Conservation (phyloP, 331 rosid species). For the Saraca asoca region DNA sequence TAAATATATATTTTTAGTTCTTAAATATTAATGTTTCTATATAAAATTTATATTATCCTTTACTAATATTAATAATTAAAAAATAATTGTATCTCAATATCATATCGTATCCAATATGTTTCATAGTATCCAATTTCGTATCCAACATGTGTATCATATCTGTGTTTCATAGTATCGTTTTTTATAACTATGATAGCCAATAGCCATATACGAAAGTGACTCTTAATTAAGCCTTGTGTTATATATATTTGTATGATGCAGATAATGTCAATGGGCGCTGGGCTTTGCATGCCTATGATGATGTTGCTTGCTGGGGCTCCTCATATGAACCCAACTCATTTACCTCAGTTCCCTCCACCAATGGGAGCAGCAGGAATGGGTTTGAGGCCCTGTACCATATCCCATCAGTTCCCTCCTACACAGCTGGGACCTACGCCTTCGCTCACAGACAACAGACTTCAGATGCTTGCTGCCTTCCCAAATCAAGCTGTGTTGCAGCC, state of each 20-base stretch:
- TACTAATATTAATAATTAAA: too few relatives aligned
- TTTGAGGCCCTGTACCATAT: slow-evolving; percentile 30
- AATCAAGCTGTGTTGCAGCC: slow-evolving; percentile 28
- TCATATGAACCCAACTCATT: slow-evolving; percentile 26
- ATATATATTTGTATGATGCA: slow-evolving; percentile 30
- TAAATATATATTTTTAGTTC: too few relatives aligned
- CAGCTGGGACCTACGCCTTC: slow-evolving; percentile 5
- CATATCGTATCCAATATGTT: too few relatives aligned
- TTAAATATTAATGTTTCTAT: too few relatives aligned
- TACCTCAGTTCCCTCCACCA: slow-evolving; percentile 29
- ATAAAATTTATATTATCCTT: too few relatives aligned
- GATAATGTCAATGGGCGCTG: slow-evolving; percentile 51
- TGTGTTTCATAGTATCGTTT: too few relatives aligned
- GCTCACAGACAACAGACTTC: slow-evolving; percentile 33
- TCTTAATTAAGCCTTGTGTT: neutral
- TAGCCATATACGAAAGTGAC: too few relatives aligned
- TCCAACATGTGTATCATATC: too few relatives aligned
- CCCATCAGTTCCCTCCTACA: slow-evolving; percentile 40
- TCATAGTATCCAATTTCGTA: too few relatives aligned
- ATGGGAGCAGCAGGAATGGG: slow-evolving; percentile 42
- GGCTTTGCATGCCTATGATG: slow-evolving; percentile 47
- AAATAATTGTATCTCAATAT: too few relatives aligned
- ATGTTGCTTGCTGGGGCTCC: slow-evolving; percentile 36
- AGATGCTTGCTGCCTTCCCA: slow-evolving; percentile 44
- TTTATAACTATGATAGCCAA: too few relatives aligned